phyloP scores from a whole-genome alignment of 345 rosid genomes.

The Hypericum androsaemum region DNA sequence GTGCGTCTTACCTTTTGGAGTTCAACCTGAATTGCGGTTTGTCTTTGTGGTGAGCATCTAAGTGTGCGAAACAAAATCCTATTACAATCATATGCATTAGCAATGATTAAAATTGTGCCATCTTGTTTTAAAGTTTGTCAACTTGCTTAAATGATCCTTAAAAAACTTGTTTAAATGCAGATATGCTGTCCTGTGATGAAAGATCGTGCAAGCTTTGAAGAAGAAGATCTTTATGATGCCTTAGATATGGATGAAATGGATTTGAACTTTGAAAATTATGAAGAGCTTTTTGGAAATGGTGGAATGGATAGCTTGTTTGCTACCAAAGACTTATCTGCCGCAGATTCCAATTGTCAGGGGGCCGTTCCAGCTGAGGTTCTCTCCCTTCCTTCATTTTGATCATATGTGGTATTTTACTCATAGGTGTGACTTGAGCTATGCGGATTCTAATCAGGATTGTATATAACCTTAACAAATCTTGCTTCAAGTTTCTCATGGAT shows the following conservation, averaged over 20 bases:
- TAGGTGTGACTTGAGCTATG: neutral
- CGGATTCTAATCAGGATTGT: neutral
- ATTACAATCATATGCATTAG: too few species aligned
- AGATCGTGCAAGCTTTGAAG: constrained; percentile 16
- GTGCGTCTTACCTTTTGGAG: too few species aligned
- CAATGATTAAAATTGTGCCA: too few species aligned
- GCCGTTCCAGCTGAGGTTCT: constrained; percentile 58
- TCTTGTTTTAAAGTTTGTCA: too few species aligned
- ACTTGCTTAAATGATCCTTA: too few species aligned
- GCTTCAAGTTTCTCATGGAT: constrained; percentile 4
- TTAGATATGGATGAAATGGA: too few species aligned
- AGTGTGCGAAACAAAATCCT: too few species aligned
- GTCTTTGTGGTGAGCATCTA: too few species aligned
- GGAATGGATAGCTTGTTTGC: constrained; percentile 83
- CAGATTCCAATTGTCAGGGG: constrained; percentile 48
- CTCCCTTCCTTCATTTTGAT: constrained; percentile 9
- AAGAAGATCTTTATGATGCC: too few species aligned
- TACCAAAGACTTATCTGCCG: constrained; percentile 41
- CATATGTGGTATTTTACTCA: constrained; percentile 18
- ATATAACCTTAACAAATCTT: constrained; percentile 6
- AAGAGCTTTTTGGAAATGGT: constrained; percentile 70
- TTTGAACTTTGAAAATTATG: constrained; percentile 23
- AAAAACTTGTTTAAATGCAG: constrained; percentile 26
- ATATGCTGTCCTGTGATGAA: constrained; percentile 30
- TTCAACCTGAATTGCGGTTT: too few species aligned